phyloP scores from a whole-genome alignment of 331 rosid species.

The Arachis monticola region DNA sequence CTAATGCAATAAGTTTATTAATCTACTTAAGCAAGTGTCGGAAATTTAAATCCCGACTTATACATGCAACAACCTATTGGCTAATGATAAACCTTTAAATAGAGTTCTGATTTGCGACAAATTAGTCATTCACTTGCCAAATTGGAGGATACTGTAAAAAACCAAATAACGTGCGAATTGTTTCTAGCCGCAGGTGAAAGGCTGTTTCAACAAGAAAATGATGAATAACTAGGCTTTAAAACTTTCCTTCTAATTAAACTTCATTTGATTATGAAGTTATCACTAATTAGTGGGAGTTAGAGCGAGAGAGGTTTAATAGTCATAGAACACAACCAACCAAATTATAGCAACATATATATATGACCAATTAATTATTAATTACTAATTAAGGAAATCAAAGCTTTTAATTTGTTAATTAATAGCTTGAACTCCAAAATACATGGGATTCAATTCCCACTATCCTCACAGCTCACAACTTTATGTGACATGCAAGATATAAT shows the following conservation, averaged over 20 bases:
- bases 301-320: conserved; percentile 2
- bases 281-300: conserved; percentile 14
- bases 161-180: background rate
- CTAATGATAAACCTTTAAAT: no score
- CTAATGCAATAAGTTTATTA: no score
- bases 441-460: background rate
- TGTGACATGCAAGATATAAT: conserved; percentile 66
- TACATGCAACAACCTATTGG: no score
- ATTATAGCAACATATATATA: background rate
- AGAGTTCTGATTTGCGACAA: no score
- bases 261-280: conserved; percentile 6
- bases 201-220: conserved; percentile 29
- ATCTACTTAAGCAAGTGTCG: no score
- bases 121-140: no score
- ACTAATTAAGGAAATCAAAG: conserved; percentile 19
- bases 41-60: no score
- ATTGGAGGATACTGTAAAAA: no score
- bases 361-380: conserved; percentile 14
- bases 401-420: background rate
- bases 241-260: background rate
- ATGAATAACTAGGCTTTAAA: conserved; percentile 14
- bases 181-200: background rate
- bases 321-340: conserved; percentile 21
- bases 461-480: conserved; percentile 47
- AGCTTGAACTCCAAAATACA: conserved; percentile 29